Base-by-base conservation (phyloP, 352 stramenopile species). In the Phytopythium delawarense region DNA sequence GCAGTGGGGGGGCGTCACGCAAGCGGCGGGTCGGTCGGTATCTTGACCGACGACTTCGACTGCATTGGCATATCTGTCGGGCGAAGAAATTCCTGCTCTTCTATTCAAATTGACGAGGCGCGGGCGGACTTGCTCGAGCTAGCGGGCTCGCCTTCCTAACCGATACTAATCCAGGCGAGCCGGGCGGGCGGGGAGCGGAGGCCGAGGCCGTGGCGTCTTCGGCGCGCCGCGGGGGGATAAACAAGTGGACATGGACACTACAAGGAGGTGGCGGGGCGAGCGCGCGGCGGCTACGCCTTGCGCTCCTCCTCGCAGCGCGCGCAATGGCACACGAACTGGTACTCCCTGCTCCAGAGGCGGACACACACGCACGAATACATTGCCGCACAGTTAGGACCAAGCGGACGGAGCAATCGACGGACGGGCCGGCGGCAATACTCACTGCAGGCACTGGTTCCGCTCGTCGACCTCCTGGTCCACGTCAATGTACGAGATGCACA, bases 401-500 rank as follows among this genome's bases (percentile, higher is more conserved):
- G 18, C n/a, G 20, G 15, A 8, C 18, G 20, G 8, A 23, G 7
- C 15, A 25, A 48, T 7, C 20, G 6, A 25, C 18, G 20, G 7
- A 13, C 25, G 15, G 2, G 9, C 1, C 40, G 40, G 18, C 40
- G 34, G 34, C 34, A 25, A 23, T 28, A 69, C 71, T 51, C 72
- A 89, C 80, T 79, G 75, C 59, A 94, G 82, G 61, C 78, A 84
- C 65, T 88, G 70, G 44, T 87, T 76, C n/a, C 96, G 88, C 45
- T 96, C 79, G 2, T 91, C 52, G 21, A 94, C 76, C 20, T 82
- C 65, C 65, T 90, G 78, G 37, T 95, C 77, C 37, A 91, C 79
- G 60, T 98, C 89, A 67, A 99, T 96, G 77, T 99, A 99, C 65
- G 91, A 97, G 61, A 98, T 98, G 48, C 82, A 93, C 32, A 99